These are phyloP conservation scores for Pelagophyceae sp. DNA, from an alignment of 352 stramenopile genomes.

Conservation along the genomic window DNA sequence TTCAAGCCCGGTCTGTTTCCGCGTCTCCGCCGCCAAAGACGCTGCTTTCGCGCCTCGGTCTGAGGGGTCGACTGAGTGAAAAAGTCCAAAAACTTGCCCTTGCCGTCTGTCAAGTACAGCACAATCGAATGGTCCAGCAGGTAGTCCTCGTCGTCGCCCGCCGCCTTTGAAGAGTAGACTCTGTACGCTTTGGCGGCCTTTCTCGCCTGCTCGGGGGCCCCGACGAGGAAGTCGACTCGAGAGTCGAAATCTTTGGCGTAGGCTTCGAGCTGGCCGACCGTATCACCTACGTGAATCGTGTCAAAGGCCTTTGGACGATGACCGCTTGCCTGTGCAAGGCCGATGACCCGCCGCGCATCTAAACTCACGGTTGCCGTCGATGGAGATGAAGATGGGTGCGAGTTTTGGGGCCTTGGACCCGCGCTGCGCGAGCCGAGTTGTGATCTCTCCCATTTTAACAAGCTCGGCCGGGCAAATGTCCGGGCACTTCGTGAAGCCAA, in stretches of 20 bases:
- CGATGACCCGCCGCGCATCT: too few species aligned
- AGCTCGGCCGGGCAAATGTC: constrained; percentile 99
- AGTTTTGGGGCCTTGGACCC: constrained; percentile 41
- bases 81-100: constrained; percentile 96
- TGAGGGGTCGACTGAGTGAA: constrained; percentile 93
- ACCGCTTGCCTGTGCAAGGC: too few species aligned
- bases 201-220: constrained; percentile 83
- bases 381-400: constrained; percentile 90
- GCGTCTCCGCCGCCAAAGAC: too few species aligned
- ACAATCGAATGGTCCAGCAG: constrained; percentile 99
- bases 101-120: constrained; percentile 89
- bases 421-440: constrained; percentile 67
- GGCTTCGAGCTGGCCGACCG: constrained; percentile 81
- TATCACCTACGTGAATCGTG: too few species aligned
- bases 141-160: constrained; percentile 88
- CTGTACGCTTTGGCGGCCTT: constrained; percentile 94
- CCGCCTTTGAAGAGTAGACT: constrained; percentile 87
- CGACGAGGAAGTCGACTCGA: constrained; percentile 56
- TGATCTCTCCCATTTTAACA: constrained; percentile 89
- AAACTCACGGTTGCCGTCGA: constrained; percentile 90
- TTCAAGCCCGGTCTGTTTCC: too few species aligned
- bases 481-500: constrained; percentile 97
- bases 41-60: constrained; percentile 85
- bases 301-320: too few species aligned
- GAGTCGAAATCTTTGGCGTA: constrained; percentile 87